Base-by-base conservation (phyloP, 257 asterid genomes). In the Thymus mandschuricus region DNA sequence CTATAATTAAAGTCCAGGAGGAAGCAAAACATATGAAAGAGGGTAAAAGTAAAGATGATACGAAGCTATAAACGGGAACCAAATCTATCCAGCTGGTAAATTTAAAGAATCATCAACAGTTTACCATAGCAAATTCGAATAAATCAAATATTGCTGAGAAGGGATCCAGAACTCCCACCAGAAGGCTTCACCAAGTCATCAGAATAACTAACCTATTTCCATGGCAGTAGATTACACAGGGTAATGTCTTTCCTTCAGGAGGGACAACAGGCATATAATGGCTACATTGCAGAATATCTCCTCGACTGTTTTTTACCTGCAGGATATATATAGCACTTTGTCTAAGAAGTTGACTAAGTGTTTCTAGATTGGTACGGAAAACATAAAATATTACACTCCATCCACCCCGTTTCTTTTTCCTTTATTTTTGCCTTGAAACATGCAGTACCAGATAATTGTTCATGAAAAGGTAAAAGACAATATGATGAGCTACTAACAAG, bases 211-310 rank as follows among this genome's bases (percentile, higher is more conserved):
- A 92, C 98, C 98, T 92, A 79, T 92, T 92, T 80, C 98, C 98
- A 75, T 92, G 97, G 82, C 98, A 92, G 68, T 92, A 92, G 71
- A 92, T 87, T 27, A 92, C 96, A 80, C 98, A 92, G 49, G 98
- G 98, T 60, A 90, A 78, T 48, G 76, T 81, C 71, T 80, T 84
- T 79, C 87, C 97, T 72, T 83, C 96, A 55, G 96, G 90, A 62
- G 75, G 72, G 52, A 80, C 81, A 21, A 85, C 78, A 66, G 98
- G 97, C 84, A 87, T 69, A 81, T 92, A 92, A 91, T 92, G 97
- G 83, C 97, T 92, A 75, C 98, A 92, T 41, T 88, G 88, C 74
- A 92, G 92, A 83, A 81, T 78, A 78, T 88, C 93, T 30, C 91
- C 93, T 52, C 96, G 88, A 73, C 87, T 81, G 82, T 92, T 92